Evolutionary conservation across 2,329 filamentous ascomycete genomes (phyloP).

Genomic region (Apiospora sp.): DNA sequence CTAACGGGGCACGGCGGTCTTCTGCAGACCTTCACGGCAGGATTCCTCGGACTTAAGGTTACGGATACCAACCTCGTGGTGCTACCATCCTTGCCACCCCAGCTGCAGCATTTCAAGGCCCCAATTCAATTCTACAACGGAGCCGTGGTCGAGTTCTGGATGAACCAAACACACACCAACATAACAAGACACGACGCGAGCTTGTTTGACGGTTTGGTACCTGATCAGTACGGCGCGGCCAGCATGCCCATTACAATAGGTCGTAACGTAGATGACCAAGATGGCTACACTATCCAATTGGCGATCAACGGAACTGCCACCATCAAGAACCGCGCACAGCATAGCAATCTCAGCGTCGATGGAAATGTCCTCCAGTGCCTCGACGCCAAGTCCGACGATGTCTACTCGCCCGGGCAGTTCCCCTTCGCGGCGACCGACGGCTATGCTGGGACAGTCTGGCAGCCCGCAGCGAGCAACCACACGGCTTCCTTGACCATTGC

Average conservation of each 20-base stretch:
- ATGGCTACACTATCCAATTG: neutral
- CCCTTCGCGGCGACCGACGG: conserved; percentile 13
- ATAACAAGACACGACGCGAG: conserved; percentile 13
- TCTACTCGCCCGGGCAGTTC: conserved; percentile 10
- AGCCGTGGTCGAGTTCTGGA: conserved; percentile 22
- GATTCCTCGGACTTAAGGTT: conserved; percentile 20
- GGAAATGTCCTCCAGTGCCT: conserved; percentile 16
- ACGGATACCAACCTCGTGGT: conserved; percentile 21
- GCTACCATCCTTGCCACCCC: conserved; percentile 11
- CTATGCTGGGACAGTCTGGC: conserved; percentile 9
- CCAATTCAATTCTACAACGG: conserved; percentile 23
- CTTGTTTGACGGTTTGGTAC: neutral
- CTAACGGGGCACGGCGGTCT: conserved; percentile 18
- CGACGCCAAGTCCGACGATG: neutral
- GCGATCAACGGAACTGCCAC: conserved; percentile 2
- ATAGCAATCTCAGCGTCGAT: neutral
- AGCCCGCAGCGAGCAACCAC: neutral
- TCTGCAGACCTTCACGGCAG: conserved; percentile 14
- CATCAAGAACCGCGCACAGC: neutral
- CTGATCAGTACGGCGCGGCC: conserved; percentile 11
- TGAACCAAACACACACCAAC: conserved; percentile 19
- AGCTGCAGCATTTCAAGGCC: conserved; percentile 21
- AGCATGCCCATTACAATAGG: conserved; percentile 21
- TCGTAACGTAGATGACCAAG: neutral
- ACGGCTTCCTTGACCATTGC: neutral